Conservation (phyloP, 2,329 filamentous ascomycete genomes). For the Lachnellula willkommii region DNA sequence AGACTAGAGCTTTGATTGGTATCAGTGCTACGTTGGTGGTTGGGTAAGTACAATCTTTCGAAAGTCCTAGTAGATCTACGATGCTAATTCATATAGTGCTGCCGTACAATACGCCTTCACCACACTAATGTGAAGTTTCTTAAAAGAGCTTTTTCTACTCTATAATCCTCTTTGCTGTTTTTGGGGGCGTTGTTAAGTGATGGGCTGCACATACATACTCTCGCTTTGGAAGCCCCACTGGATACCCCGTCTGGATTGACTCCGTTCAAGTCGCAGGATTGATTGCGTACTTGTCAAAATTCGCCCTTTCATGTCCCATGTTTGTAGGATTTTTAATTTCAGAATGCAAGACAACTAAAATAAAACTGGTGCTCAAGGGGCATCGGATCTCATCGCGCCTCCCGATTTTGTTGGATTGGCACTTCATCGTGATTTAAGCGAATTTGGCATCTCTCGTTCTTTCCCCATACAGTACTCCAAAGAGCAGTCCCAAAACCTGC, state of each 20-base stretch:
- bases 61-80: background rate
- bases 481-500: background rate
- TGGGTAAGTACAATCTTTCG: constrained; percentile 58
- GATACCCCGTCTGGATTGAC: constrained; percentile 22
- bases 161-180: constrained; percentile 12
- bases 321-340: constrained; percentile 16
- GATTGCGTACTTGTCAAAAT: constrained; percentile 8
- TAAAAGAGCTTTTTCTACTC: constrained; percentile 4
- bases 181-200: constrained; percentile 19
- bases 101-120: constrained; percentile 32
- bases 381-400: background rate
- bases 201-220: constrained; percentile 15
- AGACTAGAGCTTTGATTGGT: constrained; percentile 78
- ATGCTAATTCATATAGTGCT: constrained; percentile 25
- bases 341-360: background rate
- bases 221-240: constrained; percentile 15
- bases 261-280: constrained; percentile 11
- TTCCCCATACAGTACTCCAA: background rate
- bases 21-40: constrained; percentile 81
- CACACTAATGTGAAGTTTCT: constrained; percentile 15
- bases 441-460: background rate
- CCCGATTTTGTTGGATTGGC: background rate
- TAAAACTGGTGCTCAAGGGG: background rate
- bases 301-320: background rate
- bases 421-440: background rate